Conservation (phyloP, 2,329 filamentous ascomycete genomes). For the Alternaria brassicae region DNA sequence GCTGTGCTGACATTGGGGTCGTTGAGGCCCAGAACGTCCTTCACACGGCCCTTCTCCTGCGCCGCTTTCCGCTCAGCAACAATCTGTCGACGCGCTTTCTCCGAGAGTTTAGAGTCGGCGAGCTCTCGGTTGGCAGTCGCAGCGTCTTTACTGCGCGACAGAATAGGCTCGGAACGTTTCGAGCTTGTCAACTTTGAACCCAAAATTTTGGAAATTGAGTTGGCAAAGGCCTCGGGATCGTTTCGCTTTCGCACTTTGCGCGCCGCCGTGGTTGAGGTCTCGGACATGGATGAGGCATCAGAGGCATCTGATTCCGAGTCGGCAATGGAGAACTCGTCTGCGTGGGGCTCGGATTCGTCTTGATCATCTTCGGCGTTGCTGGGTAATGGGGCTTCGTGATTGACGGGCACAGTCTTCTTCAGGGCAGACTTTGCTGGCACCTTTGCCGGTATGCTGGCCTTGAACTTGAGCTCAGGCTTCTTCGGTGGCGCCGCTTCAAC, state of each 20-base stretch:
- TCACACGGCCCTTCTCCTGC: constrained; percentile 84
- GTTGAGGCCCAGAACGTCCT: constrained; percentile 77
- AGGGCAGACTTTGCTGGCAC: constrained; percentile 28
- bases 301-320: constrained; percentile 44
- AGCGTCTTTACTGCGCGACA: constrained; percentile 80
- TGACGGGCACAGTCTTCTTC: constrained; percentile 36
- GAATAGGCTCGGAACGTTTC: constrained; percentile 87
- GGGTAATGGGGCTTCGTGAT: constrained; percentile 39
- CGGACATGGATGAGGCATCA: constrained; percentile 45
- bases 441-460: constrained; percentile 26
- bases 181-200: constrained; percentile 83
- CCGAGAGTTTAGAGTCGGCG: constrained; percentile 78
- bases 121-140: constrained; percentile 74
- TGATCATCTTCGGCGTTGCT: constrained; percentile 30
- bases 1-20: constrained; percentile 59
- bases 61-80: constrained; percentile 80
- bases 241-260: constrained; percentile 79
- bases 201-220: constrained; percentile 91
- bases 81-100: constrained; percentile 79
- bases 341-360: constrained; percentile 45
- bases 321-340: constrained; percentile 44
- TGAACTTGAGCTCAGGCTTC: constrained; percentile 33
- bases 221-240: constrained; percentile 89
- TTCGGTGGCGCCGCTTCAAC: constrained; percentile 3
- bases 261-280: constrained; percentile 42